These are phyloP conservation scores for Sporothrix mexicana DNA, from an alignment of 2,329 filamentous ascomycete genomes.

Conservation along the genomic window DNA sequence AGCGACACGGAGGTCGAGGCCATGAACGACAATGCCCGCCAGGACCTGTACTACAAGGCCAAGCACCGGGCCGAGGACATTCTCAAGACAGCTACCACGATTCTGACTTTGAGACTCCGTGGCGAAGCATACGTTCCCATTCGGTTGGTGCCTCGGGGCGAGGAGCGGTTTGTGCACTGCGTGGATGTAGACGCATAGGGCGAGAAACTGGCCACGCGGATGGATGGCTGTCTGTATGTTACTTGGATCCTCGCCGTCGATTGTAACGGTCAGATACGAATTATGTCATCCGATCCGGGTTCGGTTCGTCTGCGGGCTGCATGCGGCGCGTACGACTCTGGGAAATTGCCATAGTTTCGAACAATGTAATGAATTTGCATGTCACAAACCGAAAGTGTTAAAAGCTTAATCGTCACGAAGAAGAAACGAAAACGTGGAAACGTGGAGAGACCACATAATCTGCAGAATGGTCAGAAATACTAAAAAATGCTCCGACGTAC, in stretches of 20 bases:
- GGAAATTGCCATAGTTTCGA: not conserved
- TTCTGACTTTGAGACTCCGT: conserved; percentile 75
- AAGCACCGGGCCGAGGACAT: conserved; percentile 59
- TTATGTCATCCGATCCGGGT: too few species aligned
- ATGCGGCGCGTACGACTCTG: not conserved
- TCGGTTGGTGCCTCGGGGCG: conserved; percentile 69
- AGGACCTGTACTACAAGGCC: conserved; percentile 65
- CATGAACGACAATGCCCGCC: conserved; percentile 56
- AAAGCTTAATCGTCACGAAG: not conserved
- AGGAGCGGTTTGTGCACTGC: conserved; percentile 68
- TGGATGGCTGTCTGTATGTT: too few species aligned
- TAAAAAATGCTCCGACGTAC: conserved; percentile 4
- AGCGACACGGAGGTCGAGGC: conserved; percentile 58
- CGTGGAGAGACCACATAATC: not conserved
- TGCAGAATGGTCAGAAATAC: not conserved
- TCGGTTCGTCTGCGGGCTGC: not conserved
- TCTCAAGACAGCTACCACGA: conserved; percentile 61
- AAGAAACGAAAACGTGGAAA: conserved; percentile 6
- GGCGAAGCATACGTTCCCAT: conserved; percentile 66
- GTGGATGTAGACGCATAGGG: conserved; percentile 37
- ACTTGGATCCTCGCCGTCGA: not conserved
- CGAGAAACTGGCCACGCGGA: not conserved
- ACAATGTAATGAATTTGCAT: not conserved
- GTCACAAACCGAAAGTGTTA: not conserved
- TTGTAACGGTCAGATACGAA: not conserved